phyloP scores from a whole-genome alignment of 768 basidiomycete species.

The Tulasnella sp. region DNA sequence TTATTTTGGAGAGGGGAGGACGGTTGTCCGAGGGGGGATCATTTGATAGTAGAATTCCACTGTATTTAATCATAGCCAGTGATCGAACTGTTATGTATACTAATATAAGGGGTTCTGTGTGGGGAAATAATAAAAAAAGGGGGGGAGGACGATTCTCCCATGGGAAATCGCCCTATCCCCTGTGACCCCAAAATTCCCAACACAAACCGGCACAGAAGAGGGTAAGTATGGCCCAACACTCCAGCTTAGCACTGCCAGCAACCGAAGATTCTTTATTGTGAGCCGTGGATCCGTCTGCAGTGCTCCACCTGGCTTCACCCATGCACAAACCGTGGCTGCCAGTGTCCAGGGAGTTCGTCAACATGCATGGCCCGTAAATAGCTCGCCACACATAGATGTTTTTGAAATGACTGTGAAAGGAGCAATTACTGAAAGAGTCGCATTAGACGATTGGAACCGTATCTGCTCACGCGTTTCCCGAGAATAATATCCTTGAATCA shows the following conservation, averaged over 20 bases:
- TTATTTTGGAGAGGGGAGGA: no score
- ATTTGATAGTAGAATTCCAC: no score
- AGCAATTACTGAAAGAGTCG: no score
- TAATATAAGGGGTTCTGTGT: no score
- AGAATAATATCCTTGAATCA: background rate
- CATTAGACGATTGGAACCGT: background rate
- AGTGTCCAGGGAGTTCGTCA: slow-evolving; percentile 85
- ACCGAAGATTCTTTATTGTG: background rate
- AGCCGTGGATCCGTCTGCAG: background rate
- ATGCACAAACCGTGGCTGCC: slow-evolving; percentile 43
- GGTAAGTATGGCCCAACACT: slow-evolving; percentile 35
- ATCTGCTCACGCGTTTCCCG: background rate
- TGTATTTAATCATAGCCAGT: no score
- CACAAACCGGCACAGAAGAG: slow-evolving; percentile 83
- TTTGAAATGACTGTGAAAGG: background rate
- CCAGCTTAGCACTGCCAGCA: background rate
- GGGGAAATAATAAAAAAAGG: no score
- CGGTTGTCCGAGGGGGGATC: no score
- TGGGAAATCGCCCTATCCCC: no score
- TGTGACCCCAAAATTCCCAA: no score
- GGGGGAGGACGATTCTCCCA: no score
- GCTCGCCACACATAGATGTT: background rate
- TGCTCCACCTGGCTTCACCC: slow-evolving; percentile 20
- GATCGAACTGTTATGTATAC: no score
- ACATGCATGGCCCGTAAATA: slow-evolving; percentile 67